Base-by-base conservation (phyloP, 345 rosid species). In the Leavenworthia alabamica region DNA sequence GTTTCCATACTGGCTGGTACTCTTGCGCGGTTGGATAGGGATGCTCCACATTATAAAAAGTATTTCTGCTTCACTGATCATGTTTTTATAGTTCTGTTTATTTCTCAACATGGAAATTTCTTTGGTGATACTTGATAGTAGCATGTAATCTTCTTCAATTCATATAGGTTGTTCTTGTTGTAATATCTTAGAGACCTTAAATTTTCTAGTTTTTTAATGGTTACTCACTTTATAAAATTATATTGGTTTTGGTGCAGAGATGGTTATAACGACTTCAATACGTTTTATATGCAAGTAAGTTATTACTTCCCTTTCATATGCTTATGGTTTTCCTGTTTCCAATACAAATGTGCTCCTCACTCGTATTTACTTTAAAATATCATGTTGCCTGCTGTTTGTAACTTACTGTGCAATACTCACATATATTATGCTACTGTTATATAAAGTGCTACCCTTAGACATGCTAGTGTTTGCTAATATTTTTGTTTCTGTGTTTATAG, bases 191-290 rank as follows among this genome's bases (percentile, higher is more conserved):
- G 22, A 8, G 26, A 39, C 28, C 49, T 50, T 4, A 50, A 48
- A 31, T 16, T 4, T 50, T 51, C 3, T 47, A 11, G n/a, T 20
- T n/a, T 41, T 22, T 29, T n/a, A 8, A 22, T 9, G 59, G n/a
- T 11, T 42, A 33, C 47, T 23, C 3, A 11, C 24, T 10, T 56
- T 20, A 19, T 70, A 36, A 64, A 16, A 0, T n/a, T n/a, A n/a
- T 20, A 41, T 32, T 56, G 36, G 7, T 10, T 71, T 82, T 76
- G 79, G 64, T 85, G 82, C 86, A 93, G 97, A 81, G 99, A 93
- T 79, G 99, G 99, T 36, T 93, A 89, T 73, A 93, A 93, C 29
- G 97, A 93, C 79, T 89, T 93, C 88, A 93, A 93, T 74, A 93
- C 96, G 17, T 93, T 93, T 78, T 93, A 93, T 79, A 73, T 93